Conservation (phyloP, 352 stramenopile species). For the Pythium monospermum region DNA sequence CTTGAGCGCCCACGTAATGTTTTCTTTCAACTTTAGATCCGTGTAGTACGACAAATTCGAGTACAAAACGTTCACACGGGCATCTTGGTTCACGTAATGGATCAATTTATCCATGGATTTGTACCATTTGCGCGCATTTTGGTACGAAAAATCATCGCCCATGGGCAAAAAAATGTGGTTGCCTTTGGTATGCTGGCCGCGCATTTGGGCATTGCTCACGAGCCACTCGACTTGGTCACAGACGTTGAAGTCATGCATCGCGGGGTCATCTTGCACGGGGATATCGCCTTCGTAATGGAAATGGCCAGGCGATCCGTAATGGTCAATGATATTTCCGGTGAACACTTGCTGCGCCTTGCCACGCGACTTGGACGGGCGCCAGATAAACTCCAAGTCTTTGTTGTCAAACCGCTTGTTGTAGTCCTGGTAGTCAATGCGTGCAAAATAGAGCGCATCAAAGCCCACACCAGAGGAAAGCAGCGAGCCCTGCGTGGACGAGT, state of each 20-base stretch:
- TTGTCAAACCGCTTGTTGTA: slow-evolving; percentile 83
- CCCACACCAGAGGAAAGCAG: slow-evolving; percentile 89
- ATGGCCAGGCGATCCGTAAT: slow-evolving; percentile 67
- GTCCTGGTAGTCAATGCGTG: slow-evolving; percentile 98
- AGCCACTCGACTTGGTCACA: slow-evolving; percentile 84
- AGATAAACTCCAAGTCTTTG: slow-evolving; percentile 94
- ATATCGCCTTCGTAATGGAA: slow-evolving; percentile 73
- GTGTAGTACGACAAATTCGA: slow-evolving; percentile 96
- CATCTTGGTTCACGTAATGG: slow-evolving; percentile 91
- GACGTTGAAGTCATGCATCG: slow-evolving; percentile 88
- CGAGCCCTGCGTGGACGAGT: slow-evolving; percentile 89
- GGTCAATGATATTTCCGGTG: slow-evolving; percentile 83
- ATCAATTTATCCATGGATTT: slow-evolving; percentile 97
- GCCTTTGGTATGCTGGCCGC: slow-evolving; percentile 65
- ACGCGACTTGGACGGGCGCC: slow-evolving; percentile 86
- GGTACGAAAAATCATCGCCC: slow-evolving; percentile 94
- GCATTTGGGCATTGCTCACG: slow-evolving; percentile 61
- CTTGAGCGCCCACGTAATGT: slow-evolving; percentile 82
- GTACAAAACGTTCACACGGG: slow-evolving; percentile 93
- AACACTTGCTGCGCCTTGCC: slow-evolving; percentile 82
- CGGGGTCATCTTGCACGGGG: slow-evolving; percentile 83
- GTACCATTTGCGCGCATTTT: slow-evolving; percentile 87
- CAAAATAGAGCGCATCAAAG: slow-evolving; percentile 97
- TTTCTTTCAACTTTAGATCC: slow-evolving; percentile 86
- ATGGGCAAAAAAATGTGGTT: slow-evolving; percentile 89